Evolutionary conservation across 805 yeast genomes (phyloP).

Genomic region (Candida nitratophila): DNA sequence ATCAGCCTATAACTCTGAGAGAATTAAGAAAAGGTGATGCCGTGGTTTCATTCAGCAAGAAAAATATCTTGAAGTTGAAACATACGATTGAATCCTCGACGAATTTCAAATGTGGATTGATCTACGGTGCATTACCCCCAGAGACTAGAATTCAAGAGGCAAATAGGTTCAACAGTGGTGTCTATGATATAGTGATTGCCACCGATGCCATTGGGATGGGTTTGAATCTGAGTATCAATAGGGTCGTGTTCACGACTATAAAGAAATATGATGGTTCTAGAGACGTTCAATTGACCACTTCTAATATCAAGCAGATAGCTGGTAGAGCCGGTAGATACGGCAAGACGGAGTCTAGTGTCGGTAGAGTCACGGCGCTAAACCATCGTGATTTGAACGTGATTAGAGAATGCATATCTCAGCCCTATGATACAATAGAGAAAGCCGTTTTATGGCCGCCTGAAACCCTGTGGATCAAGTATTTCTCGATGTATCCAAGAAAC

Average conservation of each 20-base stretch:
- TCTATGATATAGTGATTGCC: conserved; percentile 79
- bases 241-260: conserved; percentile 68
- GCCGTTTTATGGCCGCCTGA: conserved; percentile 83
- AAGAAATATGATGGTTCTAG: conserved; percentile 64
- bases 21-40: conserved; percentile 73
- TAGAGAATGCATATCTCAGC: conserved; percentile 38
- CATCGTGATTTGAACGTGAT: conserved; percentile 38
- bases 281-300: conserved; percentile 41
- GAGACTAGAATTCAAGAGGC: conserved; percentile 90
- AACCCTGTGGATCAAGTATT: conserved; percentile 57
- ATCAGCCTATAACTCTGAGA: conserved; percentile 26
- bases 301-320: conserved; percentile 85
- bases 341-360: conserved; percentile 12
- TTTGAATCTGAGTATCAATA: conserved; percentile 71
- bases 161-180: conserved; percentile 65
- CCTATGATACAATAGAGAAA: conserved; percentile 42
- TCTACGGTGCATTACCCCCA: conserved; percentile 94
- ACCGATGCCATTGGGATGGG: conserved; percentile 99
- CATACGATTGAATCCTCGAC: conserved; percentile 61
- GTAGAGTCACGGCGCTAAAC: conserved; percentile 45
- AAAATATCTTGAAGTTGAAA: conserved; percentile 61
- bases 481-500: conserved; percentile 50
- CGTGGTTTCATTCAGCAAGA: conserved; percentile 78
- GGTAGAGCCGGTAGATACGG: conserved; percentile 90
- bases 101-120: conserved; percentile 68